These are phyloP conservation scores for Amanita fuliginea DNA, from an alignment of 768 basidiomycete genomes.

Conservation along the genomic window DNA sequence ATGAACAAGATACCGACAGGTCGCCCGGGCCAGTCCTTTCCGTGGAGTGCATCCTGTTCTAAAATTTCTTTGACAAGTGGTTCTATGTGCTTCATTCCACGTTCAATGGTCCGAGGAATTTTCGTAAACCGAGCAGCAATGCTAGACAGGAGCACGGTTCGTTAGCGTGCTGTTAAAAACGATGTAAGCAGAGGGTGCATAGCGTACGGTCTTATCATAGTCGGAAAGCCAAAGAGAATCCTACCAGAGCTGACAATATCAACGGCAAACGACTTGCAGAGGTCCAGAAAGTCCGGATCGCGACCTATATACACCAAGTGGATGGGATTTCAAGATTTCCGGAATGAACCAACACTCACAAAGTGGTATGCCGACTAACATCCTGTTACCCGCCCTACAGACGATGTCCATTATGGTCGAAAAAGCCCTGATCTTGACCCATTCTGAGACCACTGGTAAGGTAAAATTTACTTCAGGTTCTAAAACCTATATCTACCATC, in stretches of 20 bases:
- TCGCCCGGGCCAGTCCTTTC: constrained; percentile 17
- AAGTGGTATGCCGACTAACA: constrained; percentile 17
- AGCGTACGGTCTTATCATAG: constrained; percentile 15
- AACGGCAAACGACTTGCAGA: constrained; percentile 10
- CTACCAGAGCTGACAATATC: constrained; percentile 10
- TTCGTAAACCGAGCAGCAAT: constrained; percentile 10
- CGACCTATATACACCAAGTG: constrained; percentile 10
- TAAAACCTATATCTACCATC: neutral
- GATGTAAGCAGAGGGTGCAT: neutral
- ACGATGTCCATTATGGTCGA: constrained; percentile 13
- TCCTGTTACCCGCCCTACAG: constrained; percentile 11
- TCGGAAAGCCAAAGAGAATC: constrained; percentile 15
- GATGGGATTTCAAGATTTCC: neutral
- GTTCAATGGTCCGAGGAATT: constrained; percentile 15
- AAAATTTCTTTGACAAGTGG: constrained; percentile 18
- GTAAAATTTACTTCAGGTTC: neutral
- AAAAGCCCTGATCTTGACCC: constrained; percentile 10
- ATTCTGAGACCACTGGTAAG: constrained; percentile 6
- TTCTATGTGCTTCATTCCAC: constrained; percentile 11
- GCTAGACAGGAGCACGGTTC: constrained; percentile 4
- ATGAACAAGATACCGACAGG: constrained; percentile 14
- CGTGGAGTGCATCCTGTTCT: constrained; percentile 13
- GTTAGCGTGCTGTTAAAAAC: neutral
- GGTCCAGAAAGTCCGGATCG: constrained; percentile 9
- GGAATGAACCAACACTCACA: constrained; percentile 9